Evolutionary conservation across 257 asterid genomes (phyloP).

Genomic region (Solanum virginianum): DNA sequence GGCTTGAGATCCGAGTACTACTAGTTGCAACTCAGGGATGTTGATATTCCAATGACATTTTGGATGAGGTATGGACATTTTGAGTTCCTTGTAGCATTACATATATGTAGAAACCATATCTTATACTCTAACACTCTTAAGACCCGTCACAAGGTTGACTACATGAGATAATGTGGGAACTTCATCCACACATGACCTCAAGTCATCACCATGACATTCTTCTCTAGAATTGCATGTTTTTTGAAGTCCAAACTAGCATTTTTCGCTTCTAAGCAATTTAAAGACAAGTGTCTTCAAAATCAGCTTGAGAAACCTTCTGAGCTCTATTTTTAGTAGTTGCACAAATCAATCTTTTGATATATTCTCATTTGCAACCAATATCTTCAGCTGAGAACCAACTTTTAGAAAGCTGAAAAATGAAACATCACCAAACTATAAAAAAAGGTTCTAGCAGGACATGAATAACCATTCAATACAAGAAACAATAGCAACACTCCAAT

Average conservation of each 20-base stretch:
- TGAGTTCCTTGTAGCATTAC: no score
- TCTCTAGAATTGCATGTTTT: conserved; percentile 9
- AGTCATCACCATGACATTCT: conserved; percentile 5
- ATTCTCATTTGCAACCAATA: conserved; percentile 56
- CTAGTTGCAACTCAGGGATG: no score
- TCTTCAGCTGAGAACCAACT: conserved; percentile 72
- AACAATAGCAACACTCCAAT: background rate
- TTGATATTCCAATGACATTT: no score
- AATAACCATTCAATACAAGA: background rate
- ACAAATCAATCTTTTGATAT: conserved; percentile 39
- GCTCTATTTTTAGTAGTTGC: conserved; percentile 28
- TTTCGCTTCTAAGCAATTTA: conserved; percentile 8
- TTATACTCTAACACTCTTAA: conserved; percentile 1
- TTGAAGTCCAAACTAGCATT: conserved; percentile 1
- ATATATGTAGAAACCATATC: background rate
- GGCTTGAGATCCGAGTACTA: no score
- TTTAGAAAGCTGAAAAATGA: conserved; percentile 45
- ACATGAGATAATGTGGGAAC: background rate
- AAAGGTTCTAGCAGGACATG: background rate
- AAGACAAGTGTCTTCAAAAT: conserved; percentile 8
- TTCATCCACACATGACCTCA: conserved; percentile 6
- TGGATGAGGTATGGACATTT: no score
- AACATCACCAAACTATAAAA: background rate
- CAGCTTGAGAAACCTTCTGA: conserved; percentile 12
- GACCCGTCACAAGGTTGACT: background rate